Base-by-base conservation (phyloP, 176 grass and related monocot genomes). In the Chrysopogon serrulatus region DNA sequence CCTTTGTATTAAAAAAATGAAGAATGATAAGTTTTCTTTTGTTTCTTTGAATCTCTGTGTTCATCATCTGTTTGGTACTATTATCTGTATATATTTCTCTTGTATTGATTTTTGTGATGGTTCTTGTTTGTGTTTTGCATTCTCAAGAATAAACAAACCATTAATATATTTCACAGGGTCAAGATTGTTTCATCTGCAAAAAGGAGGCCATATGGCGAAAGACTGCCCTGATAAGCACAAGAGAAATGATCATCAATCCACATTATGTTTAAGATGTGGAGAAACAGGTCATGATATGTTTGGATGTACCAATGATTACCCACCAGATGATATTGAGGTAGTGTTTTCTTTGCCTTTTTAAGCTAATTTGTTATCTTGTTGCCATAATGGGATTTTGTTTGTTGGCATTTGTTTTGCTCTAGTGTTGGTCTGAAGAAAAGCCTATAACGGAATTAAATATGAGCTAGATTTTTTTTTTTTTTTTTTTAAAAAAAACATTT, bases 131-230 rank as follows among this genome's bases (percentile, higher is more conserved):
- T 66, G 57, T 62, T 43, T 49, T 23, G 31, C 16, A 74, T 78
- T 75, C 33, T 51, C 62, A 83, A 35, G 23, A 68, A 79, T 44
- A 48, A 86, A 45, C 19, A 69, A 71, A 61, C 31, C 5, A 2
- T 74, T 57, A 74, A 67, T 68, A 60, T 74, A 80, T 89, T 87
- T 81, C 44, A 35, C 60, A 99, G 93, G 91, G 86, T 56, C 95
- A 98, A 91, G 90, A 90, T 31, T 99, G 93, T 85, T 95, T 94
- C 64, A 72, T 91, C 70, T 99, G 97, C 68, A 99, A 96, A 86
- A 91, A 89, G 94, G 63, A 81, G 93, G 97, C 34, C 97, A 96
- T 79, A 87, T 85, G 71, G 91, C 97, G 3, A 99, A 92, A 77
- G 83, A 94, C 47, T 99, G 97, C 65, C 93, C 93, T 73, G 97